These are phyloP conservation scores for Chaetomium strumarium DNA, from an alignment of 2,329 filamentous ascomycete genomes.

Conservation along the genomic window DNA sequence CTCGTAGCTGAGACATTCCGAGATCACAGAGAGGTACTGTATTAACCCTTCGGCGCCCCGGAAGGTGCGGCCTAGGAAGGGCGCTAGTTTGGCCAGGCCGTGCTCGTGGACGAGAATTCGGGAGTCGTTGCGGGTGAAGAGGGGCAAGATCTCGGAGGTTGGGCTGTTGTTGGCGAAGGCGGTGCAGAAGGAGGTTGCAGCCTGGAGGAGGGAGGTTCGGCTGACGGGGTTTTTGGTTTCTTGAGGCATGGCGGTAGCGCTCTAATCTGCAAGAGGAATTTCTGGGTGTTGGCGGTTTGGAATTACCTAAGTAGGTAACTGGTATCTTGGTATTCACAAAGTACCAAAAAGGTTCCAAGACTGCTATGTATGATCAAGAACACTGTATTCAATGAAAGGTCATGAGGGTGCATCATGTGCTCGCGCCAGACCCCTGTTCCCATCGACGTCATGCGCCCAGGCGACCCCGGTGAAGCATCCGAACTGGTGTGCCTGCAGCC, in stretches of 20 bases:
- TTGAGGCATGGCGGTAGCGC: background rate
- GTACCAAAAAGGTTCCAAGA: background rate
- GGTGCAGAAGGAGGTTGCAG: constrained; percentile 30
- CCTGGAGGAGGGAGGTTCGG: constrained; percentile 27
- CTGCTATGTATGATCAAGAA: background rate
- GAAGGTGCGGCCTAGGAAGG: constrained; percentile 32
- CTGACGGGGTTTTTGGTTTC: background rate
- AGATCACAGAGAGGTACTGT: constrained; percentile 28
- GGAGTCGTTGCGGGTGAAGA: constrained; percentile 25
- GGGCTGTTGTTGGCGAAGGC: constrained; percentile 28
- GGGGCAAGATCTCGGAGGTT: constrained; percentile 25
- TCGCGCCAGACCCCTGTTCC: background rate
- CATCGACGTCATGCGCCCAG: constrained; percentile 8
- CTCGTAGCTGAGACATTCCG: constrained; percentile 25
- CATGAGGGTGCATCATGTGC: constrained; percentile 2
- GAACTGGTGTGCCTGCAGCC: background rate
- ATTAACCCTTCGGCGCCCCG: constrained; percentile 27
- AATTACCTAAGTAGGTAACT: no score
- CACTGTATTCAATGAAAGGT: background rate
- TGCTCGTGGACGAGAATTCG: constrained; percentile 30
- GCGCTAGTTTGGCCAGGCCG: constrained; percentile 30
- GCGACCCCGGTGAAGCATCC: no score
- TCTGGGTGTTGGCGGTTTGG: no score
- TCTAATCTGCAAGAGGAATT: no score
- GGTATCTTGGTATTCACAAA: background rate